These are phyloP conservation scores for Syzygium jambos DNA, from an alignment of 345 rosid species.

Conservation along the genomic window DNA sequence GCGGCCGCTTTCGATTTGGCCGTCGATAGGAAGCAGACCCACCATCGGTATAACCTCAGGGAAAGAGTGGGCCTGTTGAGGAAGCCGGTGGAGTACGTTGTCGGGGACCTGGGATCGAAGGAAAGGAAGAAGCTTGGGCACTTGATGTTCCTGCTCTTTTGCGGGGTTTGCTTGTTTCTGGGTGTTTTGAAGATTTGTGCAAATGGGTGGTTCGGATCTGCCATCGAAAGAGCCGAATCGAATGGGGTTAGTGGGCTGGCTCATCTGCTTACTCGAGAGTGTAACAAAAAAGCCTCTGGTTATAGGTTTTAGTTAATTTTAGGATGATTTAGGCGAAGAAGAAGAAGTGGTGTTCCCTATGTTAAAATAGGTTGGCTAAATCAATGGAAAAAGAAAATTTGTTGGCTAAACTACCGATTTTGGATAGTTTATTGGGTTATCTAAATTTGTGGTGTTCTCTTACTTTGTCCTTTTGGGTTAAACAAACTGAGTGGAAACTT, in stretches of 20 bases:
- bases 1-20: slow-evolving; percentile 27
- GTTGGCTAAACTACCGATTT: background rate
- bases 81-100: slow-evolving; percentile 37
- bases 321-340: background rate
- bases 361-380: background rate
- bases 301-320: background rate
- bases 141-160: slow-evolving; percentile 77
- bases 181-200: slow-evolving; percentile 87
- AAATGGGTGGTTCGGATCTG: slow-evolving; percentile 86
- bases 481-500: background rate
- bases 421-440: background rate
- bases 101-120: slow-evolving; percentile 52
- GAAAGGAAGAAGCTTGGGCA: slow-evolving; percentile 77
- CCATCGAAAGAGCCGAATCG: slow-evolving; percentile 49
- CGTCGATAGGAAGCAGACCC: slow-evolving; percentile 23
- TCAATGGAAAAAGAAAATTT: background rate
- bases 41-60: slow-evolving; percentile 8
- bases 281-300: background rate
- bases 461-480: background rate
- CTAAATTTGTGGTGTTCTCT: background rate
- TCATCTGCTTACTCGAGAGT: background rate
- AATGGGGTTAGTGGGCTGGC: slow-evolving; percentile 31
- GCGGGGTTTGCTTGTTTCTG: slow-evolving; percentile 75
- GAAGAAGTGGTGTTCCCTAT: background rate
- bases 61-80: slow-evolving; percentile 40